Percentiles rank a stretch among this genome's conserved stretches.
Conservation (phyloP, 179 eudicot genomes). For the Pouteria campechiana region DNA sequence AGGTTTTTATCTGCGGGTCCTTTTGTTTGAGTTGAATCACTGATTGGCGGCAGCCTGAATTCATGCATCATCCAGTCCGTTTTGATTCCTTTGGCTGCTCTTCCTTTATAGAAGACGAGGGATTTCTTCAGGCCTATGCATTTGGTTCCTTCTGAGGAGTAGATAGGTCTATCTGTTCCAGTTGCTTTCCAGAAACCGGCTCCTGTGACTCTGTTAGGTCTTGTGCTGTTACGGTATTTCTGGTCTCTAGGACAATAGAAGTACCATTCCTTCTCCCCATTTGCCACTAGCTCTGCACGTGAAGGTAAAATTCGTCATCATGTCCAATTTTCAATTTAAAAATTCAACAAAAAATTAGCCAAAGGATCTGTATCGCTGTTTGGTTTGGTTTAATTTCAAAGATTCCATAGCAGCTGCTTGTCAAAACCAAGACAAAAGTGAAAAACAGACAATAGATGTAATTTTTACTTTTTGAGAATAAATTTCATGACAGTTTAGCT, state of each 20-base stretch:
- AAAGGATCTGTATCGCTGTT: too few species aligned
- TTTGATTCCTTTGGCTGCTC: slow-evolving; percentile 83
- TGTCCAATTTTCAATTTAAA: too few species aligned
- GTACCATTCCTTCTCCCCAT: slow-evolving; percentile 91
- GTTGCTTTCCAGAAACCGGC: slow-evolving; percentile 98
- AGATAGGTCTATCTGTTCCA: slow-evolving; percentile 81
- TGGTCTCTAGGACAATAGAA: slow-evolving; percentile 84
- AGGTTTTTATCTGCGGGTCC: slow-evolving; percentile 24
- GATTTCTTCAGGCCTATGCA: slow-evolving; percentile 96
- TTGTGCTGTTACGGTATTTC: slow-evolving; percentile 69
- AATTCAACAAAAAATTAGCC: too few species aligned
- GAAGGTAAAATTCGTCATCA: too few species aligned
- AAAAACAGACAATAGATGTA: too few species aligned
- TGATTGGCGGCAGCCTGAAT: slow-evolving; percentile 65
- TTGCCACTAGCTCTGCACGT: slow-evolving; percentile 52
- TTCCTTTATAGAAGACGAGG: slow-evolving; percentile 76
- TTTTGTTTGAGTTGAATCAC: slow-evolving; percentile 22
- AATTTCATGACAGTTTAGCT: too few species aligned
- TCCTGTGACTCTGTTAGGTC: slow-evolving; percentile 82
- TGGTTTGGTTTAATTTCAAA: too few species aligned
- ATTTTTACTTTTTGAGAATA: too few species aligned
- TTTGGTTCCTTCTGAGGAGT: slow-evolving; percentile 56
- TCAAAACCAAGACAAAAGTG: too few species aligned
- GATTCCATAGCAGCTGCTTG: too few species aligned
- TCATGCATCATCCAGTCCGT: slow-evolving; percentile 99